Conservation (phyloP, 306 rosid genomes). For the Malus domestica region ASM211411v1 NC_041790.1:10943501-10944000, state of each 20-base stretch:
- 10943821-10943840: constrained; percentile 7
- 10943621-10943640: constrained; percentile 13
- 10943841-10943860: constrained; percentile 23
- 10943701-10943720: background rate
- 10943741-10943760: constrained; percentile 24
- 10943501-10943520: background rate
- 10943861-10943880: constrained; percentile 6
- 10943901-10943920: background rate
- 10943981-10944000: background rate
- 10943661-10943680: background rate
- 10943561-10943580: background rate
- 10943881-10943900: background rate
- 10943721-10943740: background rate
- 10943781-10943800: constrained; percentile 19
- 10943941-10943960: background rate
- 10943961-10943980: background rate
- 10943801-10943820: constrained; percentile 29
- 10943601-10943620: constrained; percentile 2
- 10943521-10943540: constrained; percentile 21
- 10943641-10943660: background rate
- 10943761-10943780: background rate
- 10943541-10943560: constrained; percentile 1
- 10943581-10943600: constrained; percentile 11
- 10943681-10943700: background rate
- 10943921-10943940: background rate